Base-by-base conservation (phyloP, 2,329 filamentous ascomycete genomes). In the Exophiala dermatitidis region DNA sequence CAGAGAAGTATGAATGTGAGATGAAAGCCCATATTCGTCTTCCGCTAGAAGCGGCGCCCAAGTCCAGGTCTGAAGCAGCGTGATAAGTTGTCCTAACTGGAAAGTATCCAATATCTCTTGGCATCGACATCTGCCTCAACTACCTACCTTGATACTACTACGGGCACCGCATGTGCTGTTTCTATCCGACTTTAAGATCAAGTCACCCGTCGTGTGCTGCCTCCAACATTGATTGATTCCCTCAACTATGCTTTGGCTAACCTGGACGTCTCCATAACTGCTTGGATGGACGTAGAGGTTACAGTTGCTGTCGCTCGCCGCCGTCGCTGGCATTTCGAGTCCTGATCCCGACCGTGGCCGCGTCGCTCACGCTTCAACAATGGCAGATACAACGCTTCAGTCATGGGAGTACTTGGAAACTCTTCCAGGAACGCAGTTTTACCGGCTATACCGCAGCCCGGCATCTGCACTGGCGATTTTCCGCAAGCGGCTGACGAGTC, bases 401-500 rank as follows among this genome's bases (percentile, higher is more conserved):
- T 78, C 80, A 51, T 87, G 91, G 68, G 90, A 96, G 68, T 97
- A 95, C 72, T 84, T 97, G 68, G 90, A 97, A 78, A 83, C 85
- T 68, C 84, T 95, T 65, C 88, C 88, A 46, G 89, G 90, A 60
- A 89, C 87, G 40, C 94, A 89, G 34, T 95, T 97, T 71, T 82
- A 83, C 68, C 86, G 88, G 70, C 80, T 98, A 43, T 98, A 98
- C 77, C 86, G 90, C 73, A 90, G 96, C 76, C 93, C 93, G 31
- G 95, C 91, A 40, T 95, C 93, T 1, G 87, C 90, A 36, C 83
- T 98, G 61, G 93, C 93, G 62, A 90, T 98, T 65, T 97, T 97
- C 70, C 83, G 93, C 62, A 90, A 93, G 73, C 96, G 98, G 90
- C 80, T 98, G 54, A 89, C 93, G 53, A 87, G 94, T 66, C 74